A percentile compares a stretch with the other conserved stretches of the same genome.
Conservation (phyloP, 345 rosid species). For the Atalantia buxifolia region DNA sequence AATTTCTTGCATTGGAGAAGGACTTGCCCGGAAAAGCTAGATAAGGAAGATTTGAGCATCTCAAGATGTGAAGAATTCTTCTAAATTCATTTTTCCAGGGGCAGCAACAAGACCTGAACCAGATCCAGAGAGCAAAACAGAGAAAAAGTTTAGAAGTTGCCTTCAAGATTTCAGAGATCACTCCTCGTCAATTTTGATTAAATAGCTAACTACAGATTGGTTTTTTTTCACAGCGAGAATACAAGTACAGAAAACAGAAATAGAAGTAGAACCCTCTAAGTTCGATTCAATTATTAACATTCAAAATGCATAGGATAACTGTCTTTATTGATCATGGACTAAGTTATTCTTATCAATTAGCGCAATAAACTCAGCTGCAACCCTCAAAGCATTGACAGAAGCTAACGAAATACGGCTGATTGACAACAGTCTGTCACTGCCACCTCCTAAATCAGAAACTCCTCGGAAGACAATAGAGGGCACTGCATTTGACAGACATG, state of each 20-base stretch:
- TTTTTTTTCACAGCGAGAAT: background rate
- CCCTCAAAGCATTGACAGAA: slow-evolving; percentile 28
- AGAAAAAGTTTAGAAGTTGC: background rate
- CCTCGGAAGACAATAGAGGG: slow-evolving; percentile 33
- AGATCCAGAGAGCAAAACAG: background rate
- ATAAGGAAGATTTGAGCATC: background rate
- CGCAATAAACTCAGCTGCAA: slow-evolving; percentile 24
- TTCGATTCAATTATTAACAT: background rate
- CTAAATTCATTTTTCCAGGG: too few relatives aligned
- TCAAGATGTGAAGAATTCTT: too few relatives aligned
- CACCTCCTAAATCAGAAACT: slow-evolving; percentile 33
- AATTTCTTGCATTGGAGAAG: background rate
- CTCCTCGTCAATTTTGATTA: background rate
- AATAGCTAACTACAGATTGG: too few relatives aligned
- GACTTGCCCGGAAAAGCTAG: background rate
- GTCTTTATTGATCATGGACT: background rate
- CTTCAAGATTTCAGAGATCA: background rate
- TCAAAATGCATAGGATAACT: background rate
- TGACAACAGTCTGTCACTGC: background rate
- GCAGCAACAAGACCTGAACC: background rate
- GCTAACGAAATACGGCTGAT: slow-evolving; percentile 23
- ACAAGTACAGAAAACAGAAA: background rate
- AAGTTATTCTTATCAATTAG: background rate
- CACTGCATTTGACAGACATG: slow-evolving; percentile 31
- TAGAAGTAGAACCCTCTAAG: background rate